Evolutionary conservation across 2,329 filamentous ascomycete species (phyloP).

Genomic region (Cladophialophora carrionii): DNA sequence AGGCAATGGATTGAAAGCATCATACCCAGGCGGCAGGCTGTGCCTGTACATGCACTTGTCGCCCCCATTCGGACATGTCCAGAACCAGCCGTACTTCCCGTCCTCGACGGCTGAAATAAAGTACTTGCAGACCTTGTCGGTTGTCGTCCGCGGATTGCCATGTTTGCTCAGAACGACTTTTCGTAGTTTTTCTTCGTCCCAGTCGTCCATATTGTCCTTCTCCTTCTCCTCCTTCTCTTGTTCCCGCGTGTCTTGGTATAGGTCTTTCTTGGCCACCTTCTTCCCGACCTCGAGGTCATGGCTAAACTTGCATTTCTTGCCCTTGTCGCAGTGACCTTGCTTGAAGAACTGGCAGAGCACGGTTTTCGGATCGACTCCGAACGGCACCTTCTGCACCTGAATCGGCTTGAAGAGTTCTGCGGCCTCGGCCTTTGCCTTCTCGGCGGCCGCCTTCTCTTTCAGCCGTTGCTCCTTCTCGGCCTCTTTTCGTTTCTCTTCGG

Average conservation of each 20-base stretch:
- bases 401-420: conserved; percentile 86
- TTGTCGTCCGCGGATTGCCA: conserved; percentile 91
- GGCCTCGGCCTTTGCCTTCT: conserved; percentile 78
- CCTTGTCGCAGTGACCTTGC: conserved; percentile 96
- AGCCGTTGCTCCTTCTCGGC: conserved; percentile 68
- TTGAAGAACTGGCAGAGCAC: conserved; percentile 96
- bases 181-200: conserved; percentile 95
- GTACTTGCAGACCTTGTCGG: conserved; percentile 98
- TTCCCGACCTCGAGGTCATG: conserved; percentile 88
- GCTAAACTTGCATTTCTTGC: conserved; percentile 95
- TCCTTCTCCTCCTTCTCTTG: conserved; percentile 69
- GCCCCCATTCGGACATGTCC: conserved; percentile 93
- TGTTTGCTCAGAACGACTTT: conserved; percentile 94
- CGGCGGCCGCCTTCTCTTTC: conserved; percentile 88
- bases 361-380: conserved; percentile 97
- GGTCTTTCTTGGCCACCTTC: conserved; percentile 86
- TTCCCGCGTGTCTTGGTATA: conserved; percentile 83
- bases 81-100: conserved; percentile 99
- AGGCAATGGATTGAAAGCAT: conserved; percentile 39
- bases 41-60: conserved; percentile 99
- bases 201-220: conserved; percentile 93
- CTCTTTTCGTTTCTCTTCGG: conserved; percentile 82
- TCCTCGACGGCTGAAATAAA: conserved; percentile 98
- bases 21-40: conserved; percentile 88
- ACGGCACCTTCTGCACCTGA: conserved; percentile 96